Percentiles rank a stretch among this genome's conserved stretches.
Evolutionary conservation across 2,329 filamentous ascomycete species (phyloP).

Genomic region (Botrytis paeoniae): DNA sequence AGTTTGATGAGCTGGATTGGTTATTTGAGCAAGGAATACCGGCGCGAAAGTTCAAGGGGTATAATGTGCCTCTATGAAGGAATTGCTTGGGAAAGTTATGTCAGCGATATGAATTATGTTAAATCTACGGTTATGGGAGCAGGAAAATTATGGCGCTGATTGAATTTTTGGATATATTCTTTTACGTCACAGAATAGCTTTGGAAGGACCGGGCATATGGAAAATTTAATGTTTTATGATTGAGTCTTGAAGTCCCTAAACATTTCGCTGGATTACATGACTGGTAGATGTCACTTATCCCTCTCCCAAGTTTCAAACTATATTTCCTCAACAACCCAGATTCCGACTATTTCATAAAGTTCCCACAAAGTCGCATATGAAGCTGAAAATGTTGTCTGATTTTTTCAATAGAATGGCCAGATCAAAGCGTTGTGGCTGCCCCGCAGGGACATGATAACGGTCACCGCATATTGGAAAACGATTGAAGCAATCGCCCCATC

Average conservation of each 20-base stretch:
- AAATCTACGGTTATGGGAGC: background rate
- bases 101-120: background rate
- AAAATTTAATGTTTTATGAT: background rate
- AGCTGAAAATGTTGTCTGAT: background rate
- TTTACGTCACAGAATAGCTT: background rate
- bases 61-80: slow-evolving; percentile 6
- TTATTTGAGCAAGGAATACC: slow-evolving; percentile 14
- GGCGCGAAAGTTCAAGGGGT: slow-evolving; percentile 15
- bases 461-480: background rate
- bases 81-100: background rate
- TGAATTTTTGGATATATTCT: background rate
- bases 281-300: background rate
- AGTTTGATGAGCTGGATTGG: slow-evolving; percentile 17
- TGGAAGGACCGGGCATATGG: background rate
- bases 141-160: background rate
- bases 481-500: background rate
- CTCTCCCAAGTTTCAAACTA: background rate
- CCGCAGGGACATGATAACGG: background rate
- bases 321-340: no score
- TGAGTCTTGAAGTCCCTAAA: background rate
- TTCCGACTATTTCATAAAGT: background rate
- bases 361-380: background rate
- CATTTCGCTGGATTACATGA: background rate
- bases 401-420: no score
- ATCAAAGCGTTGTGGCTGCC: background rate